Conservation (phyloP, 1,284 basidiomycete species). For the Phellinidium pouzarii region DNA sequence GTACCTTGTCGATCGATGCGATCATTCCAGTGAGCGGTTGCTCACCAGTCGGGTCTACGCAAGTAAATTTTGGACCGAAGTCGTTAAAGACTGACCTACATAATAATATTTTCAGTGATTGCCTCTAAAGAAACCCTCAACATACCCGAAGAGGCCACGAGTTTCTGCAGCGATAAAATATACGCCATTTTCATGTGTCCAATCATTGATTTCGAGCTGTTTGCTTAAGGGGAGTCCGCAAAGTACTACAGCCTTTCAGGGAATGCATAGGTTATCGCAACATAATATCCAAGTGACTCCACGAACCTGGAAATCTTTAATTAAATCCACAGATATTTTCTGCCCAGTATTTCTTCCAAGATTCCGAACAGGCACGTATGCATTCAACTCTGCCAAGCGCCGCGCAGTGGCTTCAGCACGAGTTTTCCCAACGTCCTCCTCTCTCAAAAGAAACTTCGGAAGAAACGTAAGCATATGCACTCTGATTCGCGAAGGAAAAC, state of each 20-base stretch:
- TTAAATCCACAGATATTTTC: slow-evolving; percentile 69
- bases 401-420: slow-evolving; percentile 83
- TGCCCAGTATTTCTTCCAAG: slow-evolving; percentile 65
- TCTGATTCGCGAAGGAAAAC: slow-evolving; percentile 22
- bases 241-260: slow-evolving; percentile 75
- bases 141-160: slow-evolving; percentile 90
- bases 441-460: slow-evolving; percentile 93
- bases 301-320: slow-evolving; percentile 83
- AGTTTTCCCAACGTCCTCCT: slow-evolving; percentile 82
- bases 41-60: slow-evolving; percentile 94
- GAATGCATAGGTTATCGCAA: no score
- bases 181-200: slow-evolving; percentile 83
- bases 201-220: slow-evolving; percentile 94
- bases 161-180: slow-evolving; percentile 93
- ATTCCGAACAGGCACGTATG: slow-evolving; percentile 90
- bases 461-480: slow-evolving; percentile 9
- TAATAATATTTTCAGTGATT: slow-evolving; percentile 21
- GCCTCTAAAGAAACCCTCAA: slow-evolving; percentile 17
- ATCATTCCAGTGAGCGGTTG: slow-evolving; percentile 94
- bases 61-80: slow-evolving; percentile 91
- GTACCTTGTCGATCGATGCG: slow-evolving; percentile 79
- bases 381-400: slow-evolving; percentile 92
- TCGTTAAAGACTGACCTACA: slow-evolving; percentile 89
- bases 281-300: neutral
- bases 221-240: slow-evolving; percentile 74